phyloP scores from a whole-genome alignment of 176 grass and related monocot genomes.

The Metroxylon sagu region DNA sequence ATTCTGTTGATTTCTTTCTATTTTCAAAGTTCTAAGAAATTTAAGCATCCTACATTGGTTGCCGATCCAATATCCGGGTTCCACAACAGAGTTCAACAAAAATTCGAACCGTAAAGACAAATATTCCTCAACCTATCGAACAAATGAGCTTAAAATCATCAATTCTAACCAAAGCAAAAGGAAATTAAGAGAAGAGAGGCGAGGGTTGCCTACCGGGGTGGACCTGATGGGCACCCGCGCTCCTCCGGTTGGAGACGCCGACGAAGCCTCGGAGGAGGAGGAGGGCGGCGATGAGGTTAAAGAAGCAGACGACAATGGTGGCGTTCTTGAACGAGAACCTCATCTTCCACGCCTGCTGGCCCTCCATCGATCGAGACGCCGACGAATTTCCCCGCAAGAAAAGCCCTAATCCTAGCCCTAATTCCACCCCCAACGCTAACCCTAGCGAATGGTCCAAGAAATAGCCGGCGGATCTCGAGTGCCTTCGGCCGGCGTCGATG shows the following conservation, averaged over 20 bases:
- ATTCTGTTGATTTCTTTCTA: no score
- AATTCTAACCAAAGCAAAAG: neutral
- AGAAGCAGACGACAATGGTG: constrained; percentile 37
- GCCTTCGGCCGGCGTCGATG: no score
- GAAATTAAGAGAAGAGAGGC: neutral
- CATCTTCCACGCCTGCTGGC: constrained; percentile 27
- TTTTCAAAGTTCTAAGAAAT: no score
- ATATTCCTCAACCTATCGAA: no score
- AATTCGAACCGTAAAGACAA: no score
- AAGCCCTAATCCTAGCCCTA: neutral
- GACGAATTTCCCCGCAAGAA: neutral
- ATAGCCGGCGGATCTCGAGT: no score
- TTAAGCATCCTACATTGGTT: no score
- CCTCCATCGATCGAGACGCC: constrained; percentile 26
- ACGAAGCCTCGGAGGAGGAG: constrained; percentile 40
- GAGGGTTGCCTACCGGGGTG: constrained; percentile 26
- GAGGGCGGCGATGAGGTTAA: constrained; percentile 37
- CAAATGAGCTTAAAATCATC: neutral
- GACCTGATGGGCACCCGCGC: constrained; percentile 23
- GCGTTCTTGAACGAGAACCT: constrained; percentile 46
- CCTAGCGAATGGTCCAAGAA: no score
- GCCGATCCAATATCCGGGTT: no score
- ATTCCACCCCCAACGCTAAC: no score
- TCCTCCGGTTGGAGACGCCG: constrained; percentile 27
- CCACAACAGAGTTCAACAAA: no score